Evolutionary conservation across 2,329 filamentous ascomycete species (phyloP), one percentile per base, ranked within the genome.

Genomic region (Colletotrichum sp.): DNA sequence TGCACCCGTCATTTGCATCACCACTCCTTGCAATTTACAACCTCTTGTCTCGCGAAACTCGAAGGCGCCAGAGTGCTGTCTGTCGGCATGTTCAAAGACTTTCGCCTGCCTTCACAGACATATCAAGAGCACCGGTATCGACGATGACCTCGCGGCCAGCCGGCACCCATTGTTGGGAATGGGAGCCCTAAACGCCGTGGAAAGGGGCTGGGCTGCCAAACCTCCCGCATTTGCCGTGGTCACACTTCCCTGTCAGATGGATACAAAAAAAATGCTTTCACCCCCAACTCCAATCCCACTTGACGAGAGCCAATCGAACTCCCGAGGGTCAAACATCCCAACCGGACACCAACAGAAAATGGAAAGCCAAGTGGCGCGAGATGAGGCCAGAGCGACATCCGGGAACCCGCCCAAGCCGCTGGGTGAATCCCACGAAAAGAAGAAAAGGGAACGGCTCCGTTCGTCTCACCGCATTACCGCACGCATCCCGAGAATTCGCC

Each of bases 221-320:
- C 70, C 30, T 76, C 65, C 69, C 48, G 65, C 70, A 52, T 75
- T 69, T 74, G 52, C 68, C 55, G 56, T 67, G 62, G 43, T 55
- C 69, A 48, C 34, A 56, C 56, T 69, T 75, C 73, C 73, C 73
- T 76, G 70, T 74, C 66, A 65, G 48, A 73, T 65, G 73, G 73
- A 65, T 76, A 66, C 36, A 61, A 74, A 60, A 48, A 48, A 76
- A 75, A 24, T 24, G 26, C 38, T 62, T 58, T 43, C 48, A 68
- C 66, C 58, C 64, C 70, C 32, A 76, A 76, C 64, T 69, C 38
- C 60, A 65, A 73, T 75, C 56, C 61, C 65, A 66, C 73, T 34
- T 60, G 73, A 60, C 30, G 71, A 74, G 65, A 70, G 66, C 73
- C 73, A 76, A 76, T 70, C 65, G 70, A 66, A 70, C 70, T 32